These are phyloP conservation scores for Mrakiaceae sp. DNA, from an alignment of 1,284 basidiomycete species.

Conservation along the genomic window DNA sequence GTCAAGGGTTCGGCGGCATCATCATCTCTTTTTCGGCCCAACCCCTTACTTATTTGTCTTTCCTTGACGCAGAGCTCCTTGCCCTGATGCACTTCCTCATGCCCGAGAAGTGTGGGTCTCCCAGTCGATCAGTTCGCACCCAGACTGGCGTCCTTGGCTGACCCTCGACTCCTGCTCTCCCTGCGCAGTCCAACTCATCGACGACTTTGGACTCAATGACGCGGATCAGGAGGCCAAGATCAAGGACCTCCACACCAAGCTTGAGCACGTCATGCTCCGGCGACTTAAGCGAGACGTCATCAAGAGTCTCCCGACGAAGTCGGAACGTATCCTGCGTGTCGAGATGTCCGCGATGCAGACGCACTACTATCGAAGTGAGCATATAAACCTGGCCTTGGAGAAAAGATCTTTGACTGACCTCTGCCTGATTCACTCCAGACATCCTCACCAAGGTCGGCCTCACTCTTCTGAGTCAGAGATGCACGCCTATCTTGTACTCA, in stretches of 20 bases:
- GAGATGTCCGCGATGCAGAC: conserved; percentile 98
- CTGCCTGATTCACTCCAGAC: conserved; percentile 32
- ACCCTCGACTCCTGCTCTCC: conserved; percentile 11
- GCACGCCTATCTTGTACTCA: neutral
- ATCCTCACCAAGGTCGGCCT: conserved; percentile 76
- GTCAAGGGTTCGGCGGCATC: conserved; percentile 64
- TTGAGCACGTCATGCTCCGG: conserved; percentile 89
- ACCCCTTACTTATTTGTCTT: neutral
- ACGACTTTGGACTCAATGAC: conserved; percentile 90
- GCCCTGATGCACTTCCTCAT: conserved; percentile 98
- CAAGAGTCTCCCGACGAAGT: conserved; percentile 93
- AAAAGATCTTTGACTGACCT: neutral
- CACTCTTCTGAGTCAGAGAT: neutral
- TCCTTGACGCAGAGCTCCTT: conserved; percentile 57
- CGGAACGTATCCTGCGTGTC: conserved; percentile 91
- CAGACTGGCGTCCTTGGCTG: neutral
- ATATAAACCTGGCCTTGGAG: neutral
- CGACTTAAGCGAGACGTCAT: conserved; percentile 96
- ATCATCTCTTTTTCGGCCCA: neutral
- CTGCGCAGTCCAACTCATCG: conserved; percentile 58
- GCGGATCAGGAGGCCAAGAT: conserved; percentile 89
- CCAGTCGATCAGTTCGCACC: neutral
- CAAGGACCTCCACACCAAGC: conserved; percentile 83
- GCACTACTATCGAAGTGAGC: conserved; percentile 83
- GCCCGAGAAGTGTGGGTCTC: conserved; percentile 82